Base-by-base conservation (phyloP, 2,329 filamentous ascomycete genomes). In the Diaporthe vaccinii region DNA sequence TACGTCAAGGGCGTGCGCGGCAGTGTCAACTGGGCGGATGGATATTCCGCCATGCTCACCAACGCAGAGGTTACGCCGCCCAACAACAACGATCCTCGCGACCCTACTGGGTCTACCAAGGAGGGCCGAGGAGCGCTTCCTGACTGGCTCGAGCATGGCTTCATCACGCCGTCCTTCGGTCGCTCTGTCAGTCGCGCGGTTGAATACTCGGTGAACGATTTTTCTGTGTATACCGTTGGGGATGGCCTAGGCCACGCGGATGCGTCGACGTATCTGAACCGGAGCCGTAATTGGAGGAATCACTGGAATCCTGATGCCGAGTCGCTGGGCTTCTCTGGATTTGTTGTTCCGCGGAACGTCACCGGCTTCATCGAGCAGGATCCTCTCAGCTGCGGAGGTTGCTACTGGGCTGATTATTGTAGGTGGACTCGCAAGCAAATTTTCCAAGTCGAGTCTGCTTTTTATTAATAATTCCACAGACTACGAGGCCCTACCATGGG, bases 151-250 rank as follows among this genome's bases (percentile, higher is more conserved):
- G 78, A 86, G 22, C 86, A 88, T 65, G 91, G 92, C 3, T 94
- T 89, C 81, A 93, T 95, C 77, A 93, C 92, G 1, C 89, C 90
- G 0, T 85, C 81, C 4, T 93, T 88, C 78, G 87, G 85, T 1
- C 87, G 93, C 22, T 91, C 91, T 0, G 91, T 93, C 2, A 92
- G 88, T 39, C 86, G 92, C 8, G 91, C 92, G 0, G 88, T 94
- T 0, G 93, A 94, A 80, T 94, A 94, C 79, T 87, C 91, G 0
- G 87, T 87, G 58, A 94, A 95, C 79, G 93, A 95, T 81, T 95
- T 94, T 78, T 88, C 86, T 0, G 83, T 95, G 4, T 89, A 91
- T 75, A 90, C 92, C 80, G 90, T 95, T 15, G 93, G 93, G 4
- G 81, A 80, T 1, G 92, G 91, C 0, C 82, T 93, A 2, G 87